phyloP scores from a whole-genome alignment of 768 basidiomycete genomes.

The Xerocomus potaroensis region DNA sequence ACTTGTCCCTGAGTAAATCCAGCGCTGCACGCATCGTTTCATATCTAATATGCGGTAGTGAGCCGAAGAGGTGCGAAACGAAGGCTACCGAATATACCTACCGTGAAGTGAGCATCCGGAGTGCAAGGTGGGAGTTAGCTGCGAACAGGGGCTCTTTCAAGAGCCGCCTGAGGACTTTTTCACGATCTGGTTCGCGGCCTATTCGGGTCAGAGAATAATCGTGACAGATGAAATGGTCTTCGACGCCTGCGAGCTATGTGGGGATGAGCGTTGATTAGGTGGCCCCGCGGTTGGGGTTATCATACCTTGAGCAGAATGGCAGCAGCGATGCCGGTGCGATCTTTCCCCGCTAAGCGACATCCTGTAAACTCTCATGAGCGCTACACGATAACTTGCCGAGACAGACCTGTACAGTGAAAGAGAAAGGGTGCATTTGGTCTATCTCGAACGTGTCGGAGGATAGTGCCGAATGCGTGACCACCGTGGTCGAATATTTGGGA shows the following conservation, averaged over 20 bases:
- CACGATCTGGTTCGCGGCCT: slow-evolving; percentile 75
- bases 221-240: slow-evolving; percentile 56
- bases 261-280: background rate
- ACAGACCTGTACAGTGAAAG: slow-evolving; percentile 72
- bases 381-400: background rate
- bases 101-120: slow-evolving; percentile 84
- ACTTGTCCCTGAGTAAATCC: slow-evolving; percentile 53
- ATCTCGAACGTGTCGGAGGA: slow-evolving; percentile 72
- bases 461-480: slow-evolving; percentile 60
- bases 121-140: slow-evolving; percentile 64
- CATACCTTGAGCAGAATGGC: slow-evolving; percentile 67
- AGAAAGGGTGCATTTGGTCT: slow-evolving; percentile 58
- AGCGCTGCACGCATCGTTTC: slow-evolving; percentile 79
- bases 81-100: slow-evolving; percentile 22
- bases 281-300: background rate
- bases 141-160: slow-evolving; percentile 70
- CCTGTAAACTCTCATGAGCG: background rate
- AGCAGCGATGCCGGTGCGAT: slow-evolving; percentile 73
- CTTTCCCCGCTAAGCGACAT: slow-evolving; percentile 59
- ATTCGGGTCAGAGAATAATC: slow-evolving; percentile 78
- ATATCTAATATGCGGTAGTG: slow-evolving; percentile 37
- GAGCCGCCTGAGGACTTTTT: slow-evolving; percentile 64
- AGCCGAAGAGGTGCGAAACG: background rate
- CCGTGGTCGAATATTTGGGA: slow-evolving; percentile 77
- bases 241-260: slow-evolving; percentile 65